Evolutionary conservation across 805 yeast species (phyloP).

Genomic region (Kuraishia capsulata): DNA sequence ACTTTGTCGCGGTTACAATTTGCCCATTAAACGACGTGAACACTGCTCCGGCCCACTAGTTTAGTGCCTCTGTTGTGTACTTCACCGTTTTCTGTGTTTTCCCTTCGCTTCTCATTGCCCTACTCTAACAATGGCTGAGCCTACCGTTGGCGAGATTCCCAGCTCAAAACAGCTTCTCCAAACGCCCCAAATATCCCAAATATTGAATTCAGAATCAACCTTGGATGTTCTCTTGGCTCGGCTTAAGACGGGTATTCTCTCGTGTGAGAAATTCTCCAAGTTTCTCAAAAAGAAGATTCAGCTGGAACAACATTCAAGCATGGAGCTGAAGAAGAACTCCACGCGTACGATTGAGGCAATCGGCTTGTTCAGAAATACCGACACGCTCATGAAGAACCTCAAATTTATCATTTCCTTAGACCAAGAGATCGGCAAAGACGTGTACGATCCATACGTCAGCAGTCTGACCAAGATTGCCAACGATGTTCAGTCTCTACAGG

Average conservation of each 20-base stretch:
- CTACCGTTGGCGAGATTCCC: no score
- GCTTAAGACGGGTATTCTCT: constrained; percentile 68
- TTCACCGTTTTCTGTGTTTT: constrained; percentile 14
- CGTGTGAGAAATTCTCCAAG: constrained; percentile 79
- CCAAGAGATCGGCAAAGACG: constrained; percentile 57
- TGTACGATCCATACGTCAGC: constrained; percentile 67
- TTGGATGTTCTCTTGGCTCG: constrained; percentile 64
- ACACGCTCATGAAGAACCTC: constrained; percentile 58
- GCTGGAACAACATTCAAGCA: constrained; percentile 70
- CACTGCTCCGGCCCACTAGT: no score
- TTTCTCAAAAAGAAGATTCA: constrained; percentile 71
- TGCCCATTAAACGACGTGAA: no score
- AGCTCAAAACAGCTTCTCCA: background rate
- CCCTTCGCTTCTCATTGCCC: no score
- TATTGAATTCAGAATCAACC: constrained; percentile 65
- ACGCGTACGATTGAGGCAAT: constrained; percentile 30
- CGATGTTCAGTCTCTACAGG: constrained; percentile 64
- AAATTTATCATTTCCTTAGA: constrained; percentile 69
- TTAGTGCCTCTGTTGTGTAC: constrained; percentile 17
- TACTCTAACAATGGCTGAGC: background rate
- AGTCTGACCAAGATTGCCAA: constrained; percentile 81
- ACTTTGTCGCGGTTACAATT: no score
- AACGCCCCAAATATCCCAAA: constrained; percentile 9
- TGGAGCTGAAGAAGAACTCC: constrained; percentile 65
- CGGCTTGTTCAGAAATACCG: constrained; percentile 35